Evolutionary conservation across 805 yeast genomes (phyloP).

Genomic region (Yamadazyma laniorum): DNA sequence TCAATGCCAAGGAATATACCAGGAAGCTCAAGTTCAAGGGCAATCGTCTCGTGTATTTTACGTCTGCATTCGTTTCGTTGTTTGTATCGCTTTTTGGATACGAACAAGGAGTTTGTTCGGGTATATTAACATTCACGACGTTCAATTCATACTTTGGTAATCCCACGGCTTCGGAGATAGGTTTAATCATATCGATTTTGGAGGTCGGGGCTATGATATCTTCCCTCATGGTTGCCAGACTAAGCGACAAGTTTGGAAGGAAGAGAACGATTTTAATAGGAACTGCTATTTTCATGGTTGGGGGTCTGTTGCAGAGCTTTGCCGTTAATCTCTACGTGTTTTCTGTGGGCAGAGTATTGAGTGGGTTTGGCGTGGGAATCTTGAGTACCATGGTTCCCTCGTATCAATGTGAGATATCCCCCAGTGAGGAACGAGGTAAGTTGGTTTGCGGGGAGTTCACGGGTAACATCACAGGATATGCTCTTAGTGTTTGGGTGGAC

Average conservation of each 20-base stretch:
- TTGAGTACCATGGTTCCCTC: constrained; percentile 82
- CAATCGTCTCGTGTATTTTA: constrained; percentile 39
- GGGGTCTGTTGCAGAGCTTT: constrained; percentile 72
- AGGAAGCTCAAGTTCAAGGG: constrained; percentile 35
- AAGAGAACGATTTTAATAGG: constrained; percentile 78
- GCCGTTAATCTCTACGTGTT: constrained; percentile 53
- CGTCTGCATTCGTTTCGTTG: constrained; percentile 44
- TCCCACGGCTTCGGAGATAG: constrained; percentile 74
- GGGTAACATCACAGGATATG: constrained; percentile 80
- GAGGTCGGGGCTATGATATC: constrained; percentile 86
- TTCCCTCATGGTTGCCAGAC: constrained; percentile 71
- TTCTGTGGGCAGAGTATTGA: constrained; percentile 71
- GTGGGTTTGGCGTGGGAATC: constrained; percentile 87
- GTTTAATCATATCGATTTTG: constrained; percentile 83
- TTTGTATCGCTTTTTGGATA: constrained; percentile 42
- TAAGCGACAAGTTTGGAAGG: constrained; percentile 79
- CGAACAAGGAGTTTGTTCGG: constrained; percentile 83
- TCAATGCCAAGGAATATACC: constrained; percentile 34
- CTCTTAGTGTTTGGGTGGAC: constrained; percentile 84
- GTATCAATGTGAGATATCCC: constrained; percentile 85
- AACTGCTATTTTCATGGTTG: constrained; percentile 70
- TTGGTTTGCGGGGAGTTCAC: constrained; percentile 86
- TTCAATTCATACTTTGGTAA: constrained; percentile 68
- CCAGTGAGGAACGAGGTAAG: constrained; percentile 81
- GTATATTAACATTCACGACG: constrained; percentile 71